Evolutionary conservation across 441 rosid genomes (phyloP).

Genomic region (Mallotus japonicus): DNA sequence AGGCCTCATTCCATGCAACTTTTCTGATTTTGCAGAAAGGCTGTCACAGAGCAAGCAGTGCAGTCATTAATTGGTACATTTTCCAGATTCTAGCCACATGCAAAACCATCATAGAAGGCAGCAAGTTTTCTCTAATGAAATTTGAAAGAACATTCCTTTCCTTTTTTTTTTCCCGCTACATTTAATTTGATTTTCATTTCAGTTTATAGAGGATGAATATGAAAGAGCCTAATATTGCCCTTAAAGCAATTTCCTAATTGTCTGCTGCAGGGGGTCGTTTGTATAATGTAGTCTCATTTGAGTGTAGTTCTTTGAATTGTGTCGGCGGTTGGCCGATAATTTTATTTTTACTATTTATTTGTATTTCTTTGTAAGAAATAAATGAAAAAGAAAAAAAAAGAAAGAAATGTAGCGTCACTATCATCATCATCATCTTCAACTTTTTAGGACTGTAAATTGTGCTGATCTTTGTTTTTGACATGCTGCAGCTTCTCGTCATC

Average conservation of each 20-base stretch:
- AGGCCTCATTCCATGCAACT: not conserved
- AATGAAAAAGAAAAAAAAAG: not conserved
- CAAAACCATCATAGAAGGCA: constrained; percentile 5
- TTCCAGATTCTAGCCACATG: not conserved
- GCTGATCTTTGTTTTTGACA: too few species aligned
- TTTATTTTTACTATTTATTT: constrained; percentile 25
- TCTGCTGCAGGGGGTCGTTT: constrained; percentile 17
- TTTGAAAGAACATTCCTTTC: not conserved
- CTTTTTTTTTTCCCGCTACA: too few species aligned
- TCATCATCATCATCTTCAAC: not conserved
- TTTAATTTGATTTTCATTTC: not conserved
- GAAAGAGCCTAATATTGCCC: constrained; percentile 21
- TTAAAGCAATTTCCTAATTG: constrained; percentile 7
- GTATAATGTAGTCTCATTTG: constrained; percentile 24
- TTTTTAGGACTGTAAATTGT: not conserved
- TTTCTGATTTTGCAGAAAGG: constrained; percentile 24
- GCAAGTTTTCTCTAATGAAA: constrained; percentile 11
- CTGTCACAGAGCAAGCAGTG: constrained; percentile 10
- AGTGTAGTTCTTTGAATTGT: not conserved
- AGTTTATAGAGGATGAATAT: constrained; percentile 17
- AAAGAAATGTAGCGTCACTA: not conserved
- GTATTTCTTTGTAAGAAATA: constrained; percentile 28
- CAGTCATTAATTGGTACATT: not conserved
- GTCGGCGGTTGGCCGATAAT: constrained; percentile 18
- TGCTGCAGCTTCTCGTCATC: too few species aligned